Evolutionary conservation across 2,329 filamentous ascomycete species (phyloP).

Genomic region (Sporothrix pseudoabietina): DNA sequence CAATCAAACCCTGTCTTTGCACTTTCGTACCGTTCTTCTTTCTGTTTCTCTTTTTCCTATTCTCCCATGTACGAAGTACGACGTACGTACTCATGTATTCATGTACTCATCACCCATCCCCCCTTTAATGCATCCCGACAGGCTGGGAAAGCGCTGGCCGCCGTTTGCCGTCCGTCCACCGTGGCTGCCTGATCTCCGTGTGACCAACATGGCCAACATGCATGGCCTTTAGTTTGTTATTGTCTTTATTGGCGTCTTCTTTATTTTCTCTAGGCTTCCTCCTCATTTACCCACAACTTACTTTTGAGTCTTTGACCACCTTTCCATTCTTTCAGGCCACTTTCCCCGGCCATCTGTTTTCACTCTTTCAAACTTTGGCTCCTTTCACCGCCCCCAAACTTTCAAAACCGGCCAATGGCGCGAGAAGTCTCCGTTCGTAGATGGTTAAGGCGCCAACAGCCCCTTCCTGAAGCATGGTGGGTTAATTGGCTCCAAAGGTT

Average conservation of each 20-base stretch:
- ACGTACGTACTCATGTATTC: not conserved
- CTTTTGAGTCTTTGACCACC: not conserved
- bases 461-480: not conserved
- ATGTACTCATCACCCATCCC: not conserved
- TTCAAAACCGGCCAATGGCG: not conserved
- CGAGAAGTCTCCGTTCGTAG: not conserved
- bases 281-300: not conserved
- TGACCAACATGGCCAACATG: conserved; percentile 16
- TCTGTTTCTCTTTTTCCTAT: not conserved
- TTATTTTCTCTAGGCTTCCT: not conserved
- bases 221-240: not conserved
- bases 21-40: not conserved
- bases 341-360: not conserved
- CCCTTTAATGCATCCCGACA: conserved; percentile 18
- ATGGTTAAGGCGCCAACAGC: not conserved
- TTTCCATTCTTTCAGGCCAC: not conserved
- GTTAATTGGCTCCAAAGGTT: not conserved
- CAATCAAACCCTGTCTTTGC: conserved; percentile 4
- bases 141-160: conserved; percentile 16
- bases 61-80: too few species aligned
- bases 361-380: not conserved
- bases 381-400: not conserved
- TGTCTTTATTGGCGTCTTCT: not conserved
- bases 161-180: conserved; percentile 2
- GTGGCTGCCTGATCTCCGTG: conserved; percentile 7